A percentile compares a stretch with the other conserved stretches of the same genome.
Conservation (phyloP, 192 early-diverging fungal genomes). For the Geranomyces michiganensis region DNA sequence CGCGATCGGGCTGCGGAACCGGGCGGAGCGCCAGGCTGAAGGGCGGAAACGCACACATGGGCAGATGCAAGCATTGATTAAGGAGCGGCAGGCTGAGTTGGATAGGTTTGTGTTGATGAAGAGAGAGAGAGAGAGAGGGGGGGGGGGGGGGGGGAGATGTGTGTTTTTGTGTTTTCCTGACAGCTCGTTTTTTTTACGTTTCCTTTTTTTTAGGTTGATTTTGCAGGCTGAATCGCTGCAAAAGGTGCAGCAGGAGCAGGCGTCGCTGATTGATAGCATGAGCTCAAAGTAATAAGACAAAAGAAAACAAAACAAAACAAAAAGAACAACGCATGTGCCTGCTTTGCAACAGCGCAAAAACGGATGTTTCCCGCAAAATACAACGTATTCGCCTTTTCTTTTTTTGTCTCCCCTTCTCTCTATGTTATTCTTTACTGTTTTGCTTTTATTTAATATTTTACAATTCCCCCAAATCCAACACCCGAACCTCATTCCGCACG, state of each 20-base stretch:
- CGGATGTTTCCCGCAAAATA: too few relatives aligned
- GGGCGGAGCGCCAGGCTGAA: constrained; percentile 47
- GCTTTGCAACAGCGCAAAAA: too few relatives aligned
- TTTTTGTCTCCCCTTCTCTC: too few relatives aligned
- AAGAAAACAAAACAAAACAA: too few relatives aligned
- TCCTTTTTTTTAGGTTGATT: constrained; percentile 37
- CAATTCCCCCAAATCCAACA: constrained; percentile 65
- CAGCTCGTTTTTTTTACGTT: constrained; percentile 3
- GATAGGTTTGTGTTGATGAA: constrained; percentile 25
- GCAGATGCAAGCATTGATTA: constrained; percentile 44
- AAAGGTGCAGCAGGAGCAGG: constrained; percentile 46
- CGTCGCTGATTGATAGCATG: constrained; percentile 42
- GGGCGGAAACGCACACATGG: constrained; percentile 34
- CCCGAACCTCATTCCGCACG: constrained; percentile 72
- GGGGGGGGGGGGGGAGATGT: too few relatives aligned
- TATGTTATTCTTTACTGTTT: too few relatives aligned
- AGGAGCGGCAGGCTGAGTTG: constrained; percentile 48
- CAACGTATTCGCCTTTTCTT: too few relatives aligned
- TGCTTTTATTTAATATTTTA: too few relatives aligned
- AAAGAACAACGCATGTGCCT: too few relatives aligned
- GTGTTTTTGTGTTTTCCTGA: not conserved
- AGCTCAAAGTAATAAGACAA: constrained; percentile 38
- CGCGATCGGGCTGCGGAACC: constrained; percentile 55
- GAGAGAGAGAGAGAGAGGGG: not conserved
- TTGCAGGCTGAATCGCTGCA: constrained; percentile 45